Conservation (phyloP, 345 rosid genomes). For the Pugionium cornutum region DNA sequence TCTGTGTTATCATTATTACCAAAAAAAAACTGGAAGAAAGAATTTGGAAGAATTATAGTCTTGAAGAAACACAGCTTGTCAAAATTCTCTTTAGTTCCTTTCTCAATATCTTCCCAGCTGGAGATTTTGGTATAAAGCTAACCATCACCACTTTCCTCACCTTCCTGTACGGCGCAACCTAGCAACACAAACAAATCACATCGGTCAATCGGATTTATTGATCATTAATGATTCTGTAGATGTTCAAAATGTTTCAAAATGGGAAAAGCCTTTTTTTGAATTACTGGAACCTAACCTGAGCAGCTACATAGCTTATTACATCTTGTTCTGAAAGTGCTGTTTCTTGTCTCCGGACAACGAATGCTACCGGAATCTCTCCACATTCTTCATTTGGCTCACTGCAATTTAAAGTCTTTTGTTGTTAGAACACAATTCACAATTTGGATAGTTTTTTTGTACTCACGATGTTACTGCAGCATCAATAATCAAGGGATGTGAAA, state of each 20-base stretch:
- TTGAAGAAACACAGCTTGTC: conserved; percentile 39
- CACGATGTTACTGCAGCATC: conserved; percentile 81
- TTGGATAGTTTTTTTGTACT: conserved; percentile 27
- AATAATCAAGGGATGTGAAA: conserved; percentile 66
- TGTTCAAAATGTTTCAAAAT: not conserved
- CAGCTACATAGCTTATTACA: conserved; percentile 57
- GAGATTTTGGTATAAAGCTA: conserved; percentile 64
- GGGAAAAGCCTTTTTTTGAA: not conserved
- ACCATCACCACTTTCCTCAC: conserved; percentile 73
- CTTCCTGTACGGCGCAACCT: conserved; percentile 91
- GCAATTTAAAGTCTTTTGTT: conserved; percentile 13
- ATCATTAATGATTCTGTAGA: not conserved
- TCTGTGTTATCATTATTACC: conserved; percentile 10
- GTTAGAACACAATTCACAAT: not conserved
- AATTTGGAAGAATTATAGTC: conserved; percentile 39
- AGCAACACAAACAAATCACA: not conserved
- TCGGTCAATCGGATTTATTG: not conserved
- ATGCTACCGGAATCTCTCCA: conserved; percentile 88
- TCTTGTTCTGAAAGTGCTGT: conserved; percentile 50
- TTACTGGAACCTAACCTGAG: conserved; percentile 49
- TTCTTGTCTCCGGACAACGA: conserved; percentile 60
- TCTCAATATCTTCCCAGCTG: conserved; percentile 80
- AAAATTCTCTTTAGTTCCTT: conserved; percentile 54
- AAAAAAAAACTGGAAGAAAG: not conserved
- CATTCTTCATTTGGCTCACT: conserved; percentile 54